phyloP scores from a whole-genome alignment of 2,329 filamentous ascomycete genomes.

The Ambrosiella xylebori region DNA sequence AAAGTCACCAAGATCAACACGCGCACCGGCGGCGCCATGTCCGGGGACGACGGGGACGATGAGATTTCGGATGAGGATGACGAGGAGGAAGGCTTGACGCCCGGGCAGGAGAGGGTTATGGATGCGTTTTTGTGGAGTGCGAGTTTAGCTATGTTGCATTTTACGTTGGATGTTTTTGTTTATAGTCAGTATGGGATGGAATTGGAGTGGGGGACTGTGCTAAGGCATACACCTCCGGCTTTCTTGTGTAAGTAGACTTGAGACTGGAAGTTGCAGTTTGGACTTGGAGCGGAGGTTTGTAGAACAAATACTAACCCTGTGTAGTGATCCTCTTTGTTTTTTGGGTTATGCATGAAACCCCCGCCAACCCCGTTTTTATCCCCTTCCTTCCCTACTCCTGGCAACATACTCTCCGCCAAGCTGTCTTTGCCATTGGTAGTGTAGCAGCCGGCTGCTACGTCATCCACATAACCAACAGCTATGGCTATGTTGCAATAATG shows the following conservation, averaged over 20 bases:
- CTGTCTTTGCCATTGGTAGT: conserved; percentile 46
- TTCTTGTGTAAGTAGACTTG: not conserved
- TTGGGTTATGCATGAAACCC: conserved; percentile 38
- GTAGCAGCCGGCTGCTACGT: conserved; percentile 56
- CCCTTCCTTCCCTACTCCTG: conserved; percentile 32
- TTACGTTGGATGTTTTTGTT: conserved; percentile 63
- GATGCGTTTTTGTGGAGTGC: conserved; percentile 41
- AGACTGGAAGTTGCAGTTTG: not conserved
- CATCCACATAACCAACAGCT: conserved; percentile 62
- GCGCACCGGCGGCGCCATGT: conserved; percentile 4
- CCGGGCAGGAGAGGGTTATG: conserved; percentile 32
- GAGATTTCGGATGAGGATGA: conserved; percentile 19
- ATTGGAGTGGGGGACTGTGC: conserved; percentile 40
- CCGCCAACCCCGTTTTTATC: conserved; percentile 30
- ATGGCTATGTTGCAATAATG: conserved; percentile 76
- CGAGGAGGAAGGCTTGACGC: conserved; percentile 22
- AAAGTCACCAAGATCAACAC: conserved; percentile 7
- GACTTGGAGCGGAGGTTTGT: no score
- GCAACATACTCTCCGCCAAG: conserved; percentile 30
- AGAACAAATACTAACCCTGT: not conserved
- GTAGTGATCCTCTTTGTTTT: conserved; percentile 38
- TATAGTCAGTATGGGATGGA: conserved; percentile 61
- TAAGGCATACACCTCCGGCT: conserved; percentile 33
- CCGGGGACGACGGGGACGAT: conserved; percentile 19
- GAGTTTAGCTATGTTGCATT: conserved; percentile 53